Conservation (phyloP, 1,284 basidiomycete genomes). For the Lentinula novae-zelandiae region DNA sequence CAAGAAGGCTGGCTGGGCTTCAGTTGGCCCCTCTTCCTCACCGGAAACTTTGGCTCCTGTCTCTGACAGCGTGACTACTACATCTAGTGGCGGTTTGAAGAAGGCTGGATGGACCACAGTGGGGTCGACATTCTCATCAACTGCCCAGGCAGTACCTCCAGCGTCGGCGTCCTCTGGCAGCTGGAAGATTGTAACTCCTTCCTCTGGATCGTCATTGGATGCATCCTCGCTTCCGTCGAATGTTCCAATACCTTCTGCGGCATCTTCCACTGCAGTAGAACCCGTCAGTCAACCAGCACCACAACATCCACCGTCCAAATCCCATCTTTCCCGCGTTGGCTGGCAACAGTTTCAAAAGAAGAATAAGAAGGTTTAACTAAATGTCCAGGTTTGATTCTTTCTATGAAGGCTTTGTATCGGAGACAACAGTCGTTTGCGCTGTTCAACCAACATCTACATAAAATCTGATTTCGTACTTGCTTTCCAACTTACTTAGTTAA, state of each 20-base stretch:
- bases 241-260: not conserved
- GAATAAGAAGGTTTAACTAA: constrained; percentile 7
- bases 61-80: not conserved
- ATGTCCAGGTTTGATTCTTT: no score
- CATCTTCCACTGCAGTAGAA: not conserved
- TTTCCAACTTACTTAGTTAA: not conserved
- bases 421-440: no score
- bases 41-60: constrained; percentile 15
- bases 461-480: no score
- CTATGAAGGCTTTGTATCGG: no score
- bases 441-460: no score
- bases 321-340: constrained; percentile 33
- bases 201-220: constrained; percentile 53
- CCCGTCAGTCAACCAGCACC: constrained; percentile 16
- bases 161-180: constrained; percentile 14
- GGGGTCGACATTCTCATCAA: not conserved
- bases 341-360: constrained; percentile 56
- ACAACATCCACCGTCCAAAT: constrained; percentile 22
- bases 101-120: constrained; percentile 61
- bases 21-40: constrained; percentile 29
- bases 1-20: constrained; percentile 62
- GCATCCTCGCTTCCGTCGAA: constrained; percentile 18
- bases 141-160: constrained; percentile 20
- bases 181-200: not conserved
- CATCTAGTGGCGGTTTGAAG: constrained; percentile 34